Evolutionary conservation across 345 rosid genomes (phyloP).

Genomic region (Murraya koenigii): DNA sequence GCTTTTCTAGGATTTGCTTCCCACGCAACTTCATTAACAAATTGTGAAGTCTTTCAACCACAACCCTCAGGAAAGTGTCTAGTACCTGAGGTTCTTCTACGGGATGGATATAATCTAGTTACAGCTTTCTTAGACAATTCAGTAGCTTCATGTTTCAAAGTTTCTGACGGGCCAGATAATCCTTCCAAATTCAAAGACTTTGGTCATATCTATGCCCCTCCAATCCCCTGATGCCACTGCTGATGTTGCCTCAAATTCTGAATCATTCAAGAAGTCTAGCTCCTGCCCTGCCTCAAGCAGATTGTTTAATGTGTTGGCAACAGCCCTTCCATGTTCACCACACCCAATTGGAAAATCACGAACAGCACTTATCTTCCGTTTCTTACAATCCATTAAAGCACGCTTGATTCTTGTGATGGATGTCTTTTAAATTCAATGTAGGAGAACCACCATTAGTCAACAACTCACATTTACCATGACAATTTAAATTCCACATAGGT

Average conservation of each 20-base stretch:
- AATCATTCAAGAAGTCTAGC: background rate
- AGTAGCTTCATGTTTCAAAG: background rate
- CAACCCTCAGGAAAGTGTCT: constrained; percentile 22
- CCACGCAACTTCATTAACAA: background rate
- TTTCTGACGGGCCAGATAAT: background rate
- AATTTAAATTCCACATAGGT: background rate
- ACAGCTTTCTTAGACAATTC: background rate
- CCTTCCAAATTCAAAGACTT: background rate
- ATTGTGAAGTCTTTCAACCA: background rate
- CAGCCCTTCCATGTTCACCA: background rate
- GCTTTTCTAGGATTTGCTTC: background rate
- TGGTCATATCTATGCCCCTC: background rate
- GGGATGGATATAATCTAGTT: background rate
- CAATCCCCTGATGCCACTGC: background rate
- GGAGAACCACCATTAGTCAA: background rate
- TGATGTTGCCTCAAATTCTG: background rate
- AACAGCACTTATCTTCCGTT: background rate
- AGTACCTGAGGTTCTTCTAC: constrained; percentile 10
- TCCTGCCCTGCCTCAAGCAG: background rate
- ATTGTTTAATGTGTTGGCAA: background rate
- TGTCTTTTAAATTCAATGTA: background rate
- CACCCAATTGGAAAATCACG: constrained; percentile 5
- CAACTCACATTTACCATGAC: background rate
- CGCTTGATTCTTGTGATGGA: background rate
- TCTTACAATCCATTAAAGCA: background rate